A percentile compares a stretch with the other conserved stretches of the same genome.
These are phyloP conservation scores for Blastomyces emzantsi DNA, from an alignment of 2,329 filamentous ascomycete genomes.

Conservation along the genomic window DNA sequence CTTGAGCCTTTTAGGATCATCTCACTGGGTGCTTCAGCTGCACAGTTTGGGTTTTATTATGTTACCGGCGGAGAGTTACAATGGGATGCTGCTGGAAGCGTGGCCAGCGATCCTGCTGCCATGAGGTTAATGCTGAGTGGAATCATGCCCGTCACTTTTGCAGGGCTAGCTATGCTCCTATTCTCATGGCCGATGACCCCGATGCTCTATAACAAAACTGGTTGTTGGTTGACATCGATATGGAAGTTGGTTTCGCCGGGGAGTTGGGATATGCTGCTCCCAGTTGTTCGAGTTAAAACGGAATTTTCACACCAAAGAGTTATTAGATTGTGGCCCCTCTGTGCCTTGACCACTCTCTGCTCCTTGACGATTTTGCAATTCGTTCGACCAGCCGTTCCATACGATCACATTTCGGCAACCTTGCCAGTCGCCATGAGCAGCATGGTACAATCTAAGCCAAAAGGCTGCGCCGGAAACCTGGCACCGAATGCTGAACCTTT, in stretches of 20 bases:
- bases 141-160: slow-evolving; percentile 21
- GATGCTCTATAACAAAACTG: slow-evolving; percentile 17
- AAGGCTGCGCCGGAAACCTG: slow-evolving; percentile 11
- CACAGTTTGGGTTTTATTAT: slow-evolving; percentile 26
- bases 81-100: slow-evolving; percentile 25
- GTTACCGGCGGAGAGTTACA: slow-evolving; percentile 27
- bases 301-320: slow-evolving; percentile 10
- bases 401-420: slow-evolving; percentile 25
- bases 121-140: slow-evolving; percentile 26
- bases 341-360: slow-evolving; percentile 9
- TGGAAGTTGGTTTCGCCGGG: slow-evolving; percentile 13
- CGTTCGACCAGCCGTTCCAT: slow-evolving; percentile 23
- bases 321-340: slow-evolving; percentile 19
- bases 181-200: slow-evolving; percentile 20
- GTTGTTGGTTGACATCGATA: slow-evolving; percentile 20
- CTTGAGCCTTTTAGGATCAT: slow-evolving; percentile 16
- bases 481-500: slow-evolving; percentile 17
- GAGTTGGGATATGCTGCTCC: slow-evolving; percentile 17
- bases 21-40: slow-evolving; percentile 20
- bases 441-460: slow-evolving; percentile 13
- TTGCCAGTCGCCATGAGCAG: slow-evolving; percentile 23
- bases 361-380: slow-evolving; percentile 17
- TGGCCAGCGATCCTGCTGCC: slow-evolving; percentile 24
- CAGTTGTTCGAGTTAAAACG: slow-evolving; percentile 9
- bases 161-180: slow-evolving; percentile 17